Base-by-base conservation (phyloP, 108 stramenopile species). In the Discostella stelligeroides region DNA sequence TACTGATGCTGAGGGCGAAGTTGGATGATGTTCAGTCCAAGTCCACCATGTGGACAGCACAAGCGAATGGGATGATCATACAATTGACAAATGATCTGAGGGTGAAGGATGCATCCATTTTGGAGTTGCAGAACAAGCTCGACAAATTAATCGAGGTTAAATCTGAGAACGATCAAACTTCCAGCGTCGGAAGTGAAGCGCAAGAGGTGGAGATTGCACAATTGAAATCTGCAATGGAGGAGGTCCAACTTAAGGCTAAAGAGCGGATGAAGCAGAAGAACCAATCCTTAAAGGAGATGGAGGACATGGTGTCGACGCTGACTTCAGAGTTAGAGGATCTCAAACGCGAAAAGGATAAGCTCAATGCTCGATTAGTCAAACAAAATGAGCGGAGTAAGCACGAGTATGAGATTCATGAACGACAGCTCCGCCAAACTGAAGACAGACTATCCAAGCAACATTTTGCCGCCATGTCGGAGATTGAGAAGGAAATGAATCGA, bases 401-500 rank as follows among this genome's bases (percentile, higher is more conserved):
- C 21, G 49, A 64, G 6, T 65, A 47, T 23, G 48, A 38, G n/a
- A 66, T 48, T 28, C 65, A 79, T 24, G 65, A 79, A 28, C 24
- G 66, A 48, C 70, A 79, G 21, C 37, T 79, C 49, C 70, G 66
- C 49, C 51, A 61, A 47, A 70, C 58, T 41, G 66, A 71, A n/a
- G 77, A 79, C 13, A 66, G 70, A 59, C 65, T 79, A 0, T 37
- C 29, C 59, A 68, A 65, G 40, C 48, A 72, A 21, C 70, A 72
- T 30, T 28, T 70, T 43, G 59, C 65, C 47, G 59, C 45, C 9
- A 71, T 79, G 20, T 59, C 42, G 4, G 49, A 41, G n/a, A n/a
- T 79, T 65, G 77, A 79, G 50, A 50, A 66, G 18, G 70, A 71
- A 39, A 71, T 66, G 70, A 79, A 79, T 38, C 49, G 60, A 43